Evolutionary conservation across 1,284 basidiomycete species (phyloP).

Genomic region (Meripilus lineatus): DNA sequence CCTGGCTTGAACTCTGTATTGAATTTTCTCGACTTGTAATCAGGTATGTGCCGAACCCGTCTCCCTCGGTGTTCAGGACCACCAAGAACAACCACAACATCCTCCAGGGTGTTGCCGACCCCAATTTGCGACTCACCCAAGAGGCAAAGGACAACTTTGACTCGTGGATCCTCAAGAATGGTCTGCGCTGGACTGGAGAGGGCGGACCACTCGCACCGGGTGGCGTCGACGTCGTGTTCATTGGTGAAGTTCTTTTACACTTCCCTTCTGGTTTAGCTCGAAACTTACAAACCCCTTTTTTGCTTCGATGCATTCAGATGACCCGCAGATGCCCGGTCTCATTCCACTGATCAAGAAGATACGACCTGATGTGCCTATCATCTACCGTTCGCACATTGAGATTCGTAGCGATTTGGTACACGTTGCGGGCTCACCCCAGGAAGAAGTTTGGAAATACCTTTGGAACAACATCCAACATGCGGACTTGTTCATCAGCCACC

Average conservation of each 20-base stretch:
- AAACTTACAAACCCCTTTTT: constrained; percentile 2
- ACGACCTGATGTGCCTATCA: constrained; percentile 75
- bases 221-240: constrained; percentile 81
- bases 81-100: constrained; percentile 93
- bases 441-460: constrained; percentile 86
- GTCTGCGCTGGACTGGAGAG: constrained; percentile 73
- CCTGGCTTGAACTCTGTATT: not conserved
- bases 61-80: constrained; percentile 81
- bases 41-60: constrained; percentile 85
- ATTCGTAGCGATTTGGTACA: constrained; percentile 78
- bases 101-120: constrained; percentile 78
- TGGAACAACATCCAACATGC: constrained; percentile 85
- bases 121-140: constrained; percentile 68
- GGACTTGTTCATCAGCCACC: constrained; percentile 86
- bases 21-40: not conserved
- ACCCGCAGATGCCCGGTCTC: constrained; percentile 82
- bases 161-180: constrained; percentile 85
- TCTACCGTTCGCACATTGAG: constrained; percentile 90
- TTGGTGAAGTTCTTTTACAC: constrained; percentile 45
- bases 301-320: constrained; percentile 40
- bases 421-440: constrained; percentile 71
- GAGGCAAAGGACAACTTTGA: constrained; percentile 77
- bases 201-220: constrained; percentile 75
- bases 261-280: not conserved
- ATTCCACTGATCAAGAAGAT: constrained; percentile 83